Conservation (phyloP, 495 filamentous ascomycete genomes). For the Aspergillus steynii region DNA sequence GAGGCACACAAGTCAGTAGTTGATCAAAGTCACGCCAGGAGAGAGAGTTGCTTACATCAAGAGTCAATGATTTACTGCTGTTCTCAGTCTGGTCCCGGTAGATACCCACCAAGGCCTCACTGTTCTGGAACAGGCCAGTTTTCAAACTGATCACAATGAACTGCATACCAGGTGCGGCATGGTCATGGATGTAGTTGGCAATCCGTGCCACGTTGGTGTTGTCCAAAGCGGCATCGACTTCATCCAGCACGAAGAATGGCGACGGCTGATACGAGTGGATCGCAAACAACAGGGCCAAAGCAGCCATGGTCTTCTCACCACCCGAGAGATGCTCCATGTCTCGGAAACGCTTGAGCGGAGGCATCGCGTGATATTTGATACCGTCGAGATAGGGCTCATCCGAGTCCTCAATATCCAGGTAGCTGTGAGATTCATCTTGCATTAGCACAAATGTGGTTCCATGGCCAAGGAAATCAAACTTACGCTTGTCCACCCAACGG, state of each 20-base stretch:
- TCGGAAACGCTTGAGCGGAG: slow-evolving; percentile 94
- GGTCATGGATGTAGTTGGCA: slow-evolving; percentile 89
- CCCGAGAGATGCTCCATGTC: slow-evolving; percentile 99
- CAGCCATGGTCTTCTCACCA: slow-evolving; percentile 98
- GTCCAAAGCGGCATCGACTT: slow-evolving; percentile 96
- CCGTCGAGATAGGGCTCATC: slow-evolving; percentile 90
- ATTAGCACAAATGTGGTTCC: slow-evolving; percentile 1
- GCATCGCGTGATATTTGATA: slow-evolving; percentile 98
- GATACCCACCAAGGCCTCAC: slow-evolving; percentile 90
- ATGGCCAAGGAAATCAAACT: slow-evolving; percentile 15
- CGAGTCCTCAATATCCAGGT: slow-evolving; percentile 89
- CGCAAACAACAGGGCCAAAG: slow-evolving; percentile 90
- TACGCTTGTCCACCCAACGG: slow-evolving; percentile 87
- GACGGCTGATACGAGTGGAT: slow-evolving; percentile 92
- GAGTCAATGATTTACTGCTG: slow-evolving; percentile 80
- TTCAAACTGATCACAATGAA: slow-evolving; percentile 98
- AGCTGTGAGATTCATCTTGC: slow-evolving; percentile 38
- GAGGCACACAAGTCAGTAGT: slow-evolving; percentile 12
- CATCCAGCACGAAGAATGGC: slow-evolving; percentile 97
- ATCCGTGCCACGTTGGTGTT: slow-evolving; percentile 95
- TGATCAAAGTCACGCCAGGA: slow-evolving; percentile 3
- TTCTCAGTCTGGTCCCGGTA: slow-evolving; percentile 93
- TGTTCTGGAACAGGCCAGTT: slow-evolving; percentile 88
- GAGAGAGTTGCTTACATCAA: slow-evolving; percentile 74
- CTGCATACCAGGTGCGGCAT: slow-evolving; percentile 96